phyloP scores from a whole-genome alignment of 208 protist species.

The Wallacemonas rigidus region DNA sequence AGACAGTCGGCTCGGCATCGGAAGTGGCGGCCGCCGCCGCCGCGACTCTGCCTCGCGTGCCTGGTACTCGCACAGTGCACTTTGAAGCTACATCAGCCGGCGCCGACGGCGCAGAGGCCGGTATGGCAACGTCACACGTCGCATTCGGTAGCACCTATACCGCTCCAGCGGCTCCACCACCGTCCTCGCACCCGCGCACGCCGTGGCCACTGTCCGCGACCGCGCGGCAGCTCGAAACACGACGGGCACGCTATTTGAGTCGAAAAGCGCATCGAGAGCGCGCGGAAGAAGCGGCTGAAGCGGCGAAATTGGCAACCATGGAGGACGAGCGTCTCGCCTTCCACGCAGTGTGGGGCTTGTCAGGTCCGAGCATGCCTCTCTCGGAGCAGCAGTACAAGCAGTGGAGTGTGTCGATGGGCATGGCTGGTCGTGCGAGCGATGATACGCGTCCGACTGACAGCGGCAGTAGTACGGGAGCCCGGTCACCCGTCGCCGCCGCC shows the following conservation, averaged over 20 bases:
- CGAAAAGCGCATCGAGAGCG: constrained; percentile 17
- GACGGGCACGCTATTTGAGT: constrained; percentile 22
- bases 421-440: neutral
- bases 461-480: neutral
- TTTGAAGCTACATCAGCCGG: neutral
- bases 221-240: constrained; percentile 33
- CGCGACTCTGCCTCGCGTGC: neutral
- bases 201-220: constrained; percentile 22
- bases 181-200: neutral
- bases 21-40: too few relatives aligned
- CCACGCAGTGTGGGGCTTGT: constrained; percentile 64
- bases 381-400: constrained; percentile 32
- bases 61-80: constrained; percentile 1
- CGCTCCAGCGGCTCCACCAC: neutral
- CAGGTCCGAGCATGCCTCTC: constrained; percentile 59
- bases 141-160: constrained; percentile 19
- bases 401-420: neutral
- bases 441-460: neutral
- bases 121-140: neutral
- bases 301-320: constrained; percentile 16
- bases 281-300: constrained; percentile 15
- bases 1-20: too few relatives aligned
- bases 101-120: neutral
- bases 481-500: neutral
- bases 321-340: constrained; percentile 43